phyloP scores from a whole-genome alignment of 208 protist genomes.

The Crithidia mellificae region DNA sequence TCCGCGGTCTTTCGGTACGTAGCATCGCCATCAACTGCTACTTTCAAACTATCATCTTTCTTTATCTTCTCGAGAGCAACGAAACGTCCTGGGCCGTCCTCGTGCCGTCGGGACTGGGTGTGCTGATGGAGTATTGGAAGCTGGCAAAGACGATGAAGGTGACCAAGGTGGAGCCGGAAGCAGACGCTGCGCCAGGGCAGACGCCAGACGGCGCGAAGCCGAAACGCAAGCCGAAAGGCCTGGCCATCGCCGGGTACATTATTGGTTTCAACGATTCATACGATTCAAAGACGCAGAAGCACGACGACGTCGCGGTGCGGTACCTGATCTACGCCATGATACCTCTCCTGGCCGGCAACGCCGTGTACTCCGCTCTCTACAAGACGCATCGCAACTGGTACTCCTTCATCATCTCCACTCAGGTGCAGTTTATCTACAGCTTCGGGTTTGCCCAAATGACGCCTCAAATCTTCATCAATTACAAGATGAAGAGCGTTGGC shows the following conservation, averaged over 20 bases:
- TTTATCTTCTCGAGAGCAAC: conserved; percentile 97
- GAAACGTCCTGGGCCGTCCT: conserved; percentile 95
- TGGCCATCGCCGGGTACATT: conserved; percentile 36
- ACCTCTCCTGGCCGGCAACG: conserved; percentile 93
- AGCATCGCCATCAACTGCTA: conserved; percentile 94
- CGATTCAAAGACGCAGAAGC: conserved; percentile 76
- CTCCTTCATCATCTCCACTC: conserved; percentile 88
- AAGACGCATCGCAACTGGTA: conserved; percentile 94
- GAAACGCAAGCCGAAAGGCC: conserved; percentile 8
- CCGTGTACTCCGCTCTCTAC: conserved; percentile 95
- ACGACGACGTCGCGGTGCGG: conserved; percentile 93
- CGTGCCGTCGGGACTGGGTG: conserved; percentile 80
- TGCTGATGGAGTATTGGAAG: conserved; percentile 98
- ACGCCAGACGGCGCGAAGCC: not conserved
- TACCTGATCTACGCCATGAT: conserved; percentile 94
- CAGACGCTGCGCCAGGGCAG: not conserved
- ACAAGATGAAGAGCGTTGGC: conserved; percentile 98
- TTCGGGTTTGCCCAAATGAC: conserved; percentile 99
- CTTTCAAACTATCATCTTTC: conserved; percentile 96
- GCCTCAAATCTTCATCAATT: conserved; percentile 99
- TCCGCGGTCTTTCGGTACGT: conserved; percentile 96
- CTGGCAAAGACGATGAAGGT: conserved; percentile 79
- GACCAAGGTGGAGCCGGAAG: conserved; percentile 14
- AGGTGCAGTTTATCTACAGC: conserved; percentile 91
- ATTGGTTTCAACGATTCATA: conserved; percentile 69